These are phyloP conservation scores for Elsinoe arachidis DNA, from an alignment of 2,329 filamentous ascomycete species.

Conservation along the genomic window DNA sequence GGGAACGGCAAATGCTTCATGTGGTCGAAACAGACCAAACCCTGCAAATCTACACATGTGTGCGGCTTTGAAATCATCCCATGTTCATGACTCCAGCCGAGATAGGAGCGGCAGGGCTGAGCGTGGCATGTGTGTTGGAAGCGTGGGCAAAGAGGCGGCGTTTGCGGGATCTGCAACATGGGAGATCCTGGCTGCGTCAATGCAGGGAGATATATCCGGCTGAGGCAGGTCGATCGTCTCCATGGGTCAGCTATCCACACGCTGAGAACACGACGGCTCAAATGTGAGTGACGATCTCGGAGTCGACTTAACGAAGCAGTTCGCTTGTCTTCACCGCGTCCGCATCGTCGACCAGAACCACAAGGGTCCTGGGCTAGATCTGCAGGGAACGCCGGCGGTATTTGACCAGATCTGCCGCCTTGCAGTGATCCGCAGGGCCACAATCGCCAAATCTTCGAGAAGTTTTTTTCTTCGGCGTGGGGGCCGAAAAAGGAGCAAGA, in stretches of 20 bases:
- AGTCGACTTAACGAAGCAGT: neutral
- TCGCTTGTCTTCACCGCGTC: neutral
- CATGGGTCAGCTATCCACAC: too few species aligned
- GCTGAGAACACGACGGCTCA: too few species aligned
- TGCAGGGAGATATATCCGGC: too few species aligned
- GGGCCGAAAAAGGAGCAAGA: neutral
- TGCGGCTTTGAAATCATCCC: neutral
- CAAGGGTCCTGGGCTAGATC: neutral
- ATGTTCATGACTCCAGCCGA: neutral
- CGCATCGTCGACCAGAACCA: neutral
- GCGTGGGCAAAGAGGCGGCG: too few species aligned
- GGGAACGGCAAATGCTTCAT: too few species aligned
- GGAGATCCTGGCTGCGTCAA: too few species aligned
- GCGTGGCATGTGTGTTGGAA: too few species aligned
- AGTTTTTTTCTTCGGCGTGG: neutral
- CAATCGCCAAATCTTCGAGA: neutral
- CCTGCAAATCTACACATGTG: too few species aligned
- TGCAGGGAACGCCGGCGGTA: neutral
- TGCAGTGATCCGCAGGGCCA: neutral
- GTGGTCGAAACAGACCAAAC: too few species aligned
- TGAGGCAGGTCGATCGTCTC: too few species aligned
- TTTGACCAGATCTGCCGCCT: conserved; percentile 1
- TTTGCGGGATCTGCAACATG: too few species aligned
- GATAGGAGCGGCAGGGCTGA: neutral
- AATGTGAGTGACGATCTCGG: too few species aligned